A percentile compares a stretch with the other conserved stretches of the same genome.
These are phyloP conservation scores for Scedosporium boydii DNA, from an alignment of 2,329 filamentous ascomycete species.

Conservation along the genomic window DNA sequence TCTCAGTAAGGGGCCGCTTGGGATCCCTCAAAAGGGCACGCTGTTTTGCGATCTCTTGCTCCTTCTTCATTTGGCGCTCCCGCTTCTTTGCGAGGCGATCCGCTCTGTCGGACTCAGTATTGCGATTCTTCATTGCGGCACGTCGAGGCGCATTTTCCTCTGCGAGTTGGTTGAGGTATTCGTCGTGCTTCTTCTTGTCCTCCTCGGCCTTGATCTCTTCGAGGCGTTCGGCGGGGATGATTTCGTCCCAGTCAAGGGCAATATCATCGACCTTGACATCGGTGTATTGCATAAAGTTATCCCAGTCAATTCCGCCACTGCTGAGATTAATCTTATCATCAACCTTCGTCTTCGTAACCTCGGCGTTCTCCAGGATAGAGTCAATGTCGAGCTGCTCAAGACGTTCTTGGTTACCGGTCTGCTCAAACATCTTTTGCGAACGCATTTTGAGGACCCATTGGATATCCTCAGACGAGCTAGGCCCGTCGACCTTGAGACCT, in stretches of 20 bases:
- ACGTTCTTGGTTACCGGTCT: conserved; percentile 92
- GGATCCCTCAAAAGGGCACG: conserved; percentile 71
- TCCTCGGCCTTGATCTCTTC: conserved; percentile 85
- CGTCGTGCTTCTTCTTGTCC: conserved; percentile 71
- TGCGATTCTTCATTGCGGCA: conserved; percentile 51
- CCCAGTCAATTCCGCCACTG: conserved; percentile 73
- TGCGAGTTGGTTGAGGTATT: conserved; percentile 71
- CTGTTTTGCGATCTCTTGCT: conserved; percentile 65
- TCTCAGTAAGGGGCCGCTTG: conserved; percentile 79
- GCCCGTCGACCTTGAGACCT: conserved; percentile 64
- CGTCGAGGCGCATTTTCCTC: conserved; percentile 78
- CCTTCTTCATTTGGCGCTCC: conserved; percentile 55
- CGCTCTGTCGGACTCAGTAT: conserved; percentile 51
- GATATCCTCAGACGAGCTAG: conserved; percentile 87
- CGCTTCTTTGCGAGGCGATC: conserved; percentile 58
- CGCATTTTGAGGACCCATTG: conserved; percentile 93
- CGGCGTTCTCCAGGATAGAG: conserved; percentile 90
- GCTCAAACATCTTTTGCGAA: conserved; percentile 99
- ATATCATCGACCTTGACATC: conserved; percentile 87
- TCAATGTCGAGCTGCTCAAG: conserved; percentile 97
- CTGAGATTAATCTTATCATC: conserved; percentile 86
- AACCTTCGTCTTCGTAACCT: conserved; percentile 93
- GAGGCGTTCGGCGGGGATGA: conserved; percentile 89
- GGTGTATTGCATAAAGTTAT: conserved; percentile 96
- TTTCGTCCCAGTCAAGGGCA: conserved; percentile 88